phyloP scores from a whole-genome alignment of 1,284 basidiomycete genomes.

The Leccinum fallax region DNA sequence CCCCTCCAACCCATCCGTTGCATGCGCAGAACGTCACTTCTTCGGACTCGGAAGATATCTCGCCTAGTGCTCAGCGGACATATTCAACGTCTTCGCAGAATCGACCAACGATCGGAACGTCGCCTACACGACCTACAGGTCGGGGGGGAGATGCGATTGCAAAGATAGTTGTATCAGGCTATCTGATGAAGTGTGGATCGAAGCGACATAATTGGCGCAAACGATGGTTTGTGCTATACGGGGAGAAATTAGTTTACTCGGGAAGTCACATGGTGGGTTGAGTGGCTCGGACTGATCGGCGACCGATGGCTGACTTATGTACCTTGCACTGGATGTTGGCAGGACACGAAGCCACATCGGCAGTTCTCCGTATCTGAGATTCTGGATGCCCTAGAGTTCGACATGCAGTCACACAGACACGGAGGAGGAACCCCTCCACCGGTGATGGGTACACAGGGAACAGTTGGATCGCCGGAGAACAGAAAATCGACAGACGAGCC shows the following conservation, averaged over 20 bases:
- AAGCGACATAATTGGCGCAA: conserved; percentile 96
- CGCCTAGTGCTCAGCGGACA: conserved; percentile 42
- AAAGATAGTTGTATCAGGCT: conserved; percentile 84
- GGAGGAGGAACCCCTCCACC: conserved; percentile 36
- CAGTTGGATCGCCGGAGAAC: conserved; percentile 36
- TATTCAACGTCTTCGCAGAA: conserved; percentile 46
- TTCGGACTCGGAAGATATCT: conserved; percentile 76
- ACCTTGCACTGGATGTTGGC: conserved; percentile 19
- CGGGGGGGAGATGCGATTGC: conserved; percentile 51
- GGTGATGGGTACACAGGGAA: conserved; percentile 40
- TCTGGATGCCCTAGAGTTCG: conserved; percentile 91
- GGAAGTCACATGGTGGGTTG: conserved; percentile 85
- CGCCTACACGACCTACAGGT: conserved; percentile 42
- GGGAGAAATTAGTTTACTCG: conserved; percentile 80
- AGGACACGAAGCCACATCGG: conserved; percentile 89
- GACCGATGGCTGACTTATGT: conserved; percentile 15
- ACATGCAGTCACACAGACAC: conserved; percentile 52
- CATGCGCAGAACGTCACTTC: conserved; percentile 55
- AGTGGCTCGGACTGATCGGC: conserved; percentile 10
- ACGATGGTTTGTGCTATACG: conserved; percentile 86
- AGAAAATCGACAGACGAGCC: conserved; percentile 43
- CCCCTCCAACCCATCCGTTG: conserved; percentile 43
- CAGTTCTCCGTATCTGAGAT: conserved; percentile 85
- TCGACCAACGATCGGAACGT: conserved; percentile 37
- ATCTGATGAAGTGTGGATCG: conserved; percentile 95